These are phyloP conservation scores for Trichoderma virens DNA, from an alignment of 495 filamentous ascomycete genomes.

Conservation along the genomic window DNA sequence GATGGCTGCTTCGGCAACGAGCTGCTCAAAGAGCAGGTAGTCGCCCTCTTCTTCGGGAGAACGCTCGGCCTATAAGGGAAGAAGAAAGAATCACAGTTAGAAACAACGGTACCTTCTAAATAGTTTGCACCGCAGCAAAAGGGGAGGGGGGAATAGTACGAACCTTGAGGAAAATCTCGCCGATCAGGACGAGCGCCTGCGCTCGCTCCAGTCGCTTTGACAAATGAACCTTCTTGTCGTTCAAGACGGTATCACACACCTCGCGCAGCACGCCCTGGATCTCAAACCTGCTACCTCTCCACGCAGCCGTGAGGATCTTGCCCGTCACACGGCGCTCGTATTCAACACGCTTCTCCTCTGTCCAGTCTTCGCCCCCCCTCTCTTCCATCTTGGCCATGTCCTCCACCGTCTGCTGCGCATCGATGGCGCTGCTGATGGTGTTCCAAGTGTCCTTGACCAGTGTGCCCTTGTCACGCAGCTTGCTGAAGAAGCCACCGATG, in stretches of 20 bases:
- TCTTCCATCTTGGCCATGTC: slow-evolving; percentile 94
- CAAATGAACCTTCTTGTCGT: slow-evolving; percentile 74
- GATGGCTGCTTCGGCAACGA: slow-evolving; percentile 90
- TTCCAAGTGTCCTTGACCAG: slow-evolving; percentile 97
- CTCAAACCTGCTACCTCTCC: slow-evolving; percentile 95
- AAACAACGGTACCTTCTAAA: background rate
- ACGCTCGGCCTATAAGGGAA: slow-evolving; percentile 60
- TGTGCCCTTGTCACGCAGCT: slow-evolving; percentile 93
- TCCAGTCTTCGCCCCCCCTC: slow-evolving; percentile 95
- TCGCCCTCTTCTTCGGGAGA: slow-evolving; percentile 96
- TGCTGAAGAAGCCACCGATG: slow-evolving; percentile 86
- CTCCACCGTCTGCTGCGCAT: slow-evolving; percentile 96
- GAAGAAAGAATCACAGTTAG: background rate
- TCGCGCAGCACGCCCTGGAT: slow-evolving; percentile 93
- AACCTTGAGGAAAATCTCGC: slow-evolving; percentile 84
- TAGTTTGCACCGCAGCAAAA: background rate
- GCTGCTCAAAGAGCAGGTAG: slow-evolving; percentile 97
- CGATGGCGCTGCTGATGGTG: slow-evolving; percentile 94
- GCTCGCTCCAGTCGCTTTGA: slow-evolving; percentile 86
- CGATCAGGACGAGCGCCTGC: slow-evolving; percentile 77
- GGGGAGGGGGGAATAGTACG: slow-evolving; percentile 18
- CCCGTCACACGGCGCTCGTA: slow-evolving; percentile 92
- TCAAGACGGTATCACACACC: slow-evolving; percentile 60
- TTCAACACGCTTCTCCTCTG: slow-evolving; percentile 95
- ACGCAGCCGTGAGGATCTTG: slow-evolving; percentile 97